Evolutionary conservation across 148 eudicot genomes (phyloP), one percentile per base, ranked within the genome.

Genomic region (Cornus florida): DNA sequence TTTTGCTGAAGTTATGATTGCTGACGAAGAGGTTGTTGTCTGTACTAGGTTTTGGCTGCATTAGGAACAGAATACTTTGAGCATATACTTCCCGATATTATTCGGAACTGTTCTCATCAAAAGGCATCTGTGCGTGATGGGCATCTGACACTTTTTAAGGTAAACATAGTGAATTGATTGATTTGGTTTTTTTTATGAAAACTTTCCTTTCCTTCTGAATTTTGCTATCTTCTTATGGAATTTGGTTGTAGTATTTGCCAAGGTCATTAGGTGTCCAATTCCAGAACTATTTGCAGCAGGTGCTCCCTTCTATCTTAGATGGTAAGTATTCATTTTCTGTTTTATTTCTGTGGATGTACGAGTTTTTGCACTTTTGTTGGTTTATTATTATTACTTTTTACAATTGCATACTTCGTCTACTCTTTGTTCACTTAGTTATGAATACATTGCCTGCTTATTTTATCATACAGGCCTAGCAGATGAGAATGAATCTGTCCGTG

Each of bases 401-500:
- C 76, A 14, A 39, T 17, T 60, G 53, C 4, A 6, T 43, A 19
- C 22, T 28, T 10, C 65, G 16, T 28, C 23, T 31, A 10, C 56
- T n/a, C 11, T 11, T 48, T 50, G 46, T 57, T 23, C 4, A 56
- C 24, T 10, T 56, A 57, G 5, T 13, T 43, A 24, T 39, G 43
- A 22, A 14, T 13, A 12, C 46, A 62, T 70, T 67, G 14, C 32
- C 53, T 56, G 22, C 13, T 67, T 38, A 31, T 64, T 56, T 22
- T 67, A 19, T 56, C 31, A 5, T 69, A 67, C 85, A 96, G 99
- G 99, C 75, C 94, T 96, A 73, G 98, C 99, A 75, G 99, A 96
- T 91, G 99, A 96, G 86, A 96, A 96, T 88, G 99, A 96, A 83
- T 92, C 98, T 80, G 99, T 96, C 48, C 98, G 99, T 68, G 99